Base-by-base conservation (phyloP, 1,284 basidiomycete species). In the Apiotrichum montevideense region DNA sequence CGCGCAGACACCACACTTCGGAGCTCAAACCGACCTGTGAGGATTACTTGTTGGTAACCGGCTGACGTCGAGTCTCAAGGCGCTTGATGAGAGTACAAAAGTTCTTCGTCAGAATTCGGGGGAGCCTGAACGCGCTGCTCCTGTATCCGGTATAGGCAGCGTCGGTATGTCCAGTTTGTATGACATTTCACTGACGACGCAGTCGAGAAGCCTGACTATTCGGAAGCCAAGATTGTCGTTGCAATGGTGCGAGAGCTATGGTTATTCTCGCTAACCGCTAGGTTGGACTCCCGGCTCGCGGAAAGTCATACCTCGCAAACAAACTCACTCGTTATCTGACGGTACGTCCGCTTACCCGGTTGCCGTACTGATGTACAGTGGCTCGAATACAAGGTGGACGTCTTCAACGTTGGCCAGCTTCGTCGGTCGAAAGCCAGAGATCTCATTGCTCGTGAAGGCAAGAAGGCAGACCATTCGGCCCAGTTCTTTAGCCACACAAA, bases 351-450 rank as follows among this genome's bases (percentile, higher is more conserved):
- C 14, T 4, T 32, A 32, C 11, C 21, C 35, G 35, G 7, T 35
- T 40, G 4, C 29, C 29, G 7, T 40, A 15, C 52, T 56, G 37
- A 21, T 52, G 4, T 10, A 3, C 66, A 96, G 91, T 99, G 96
- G 96, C 83, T 98, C 47, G 96, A 99, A 76, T 99, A 98, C 76
- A 85, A 95, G 63, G 96, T 98, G 58, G 90, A 96, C 80, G 92
- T 98, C 1, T 98, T 98, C 81, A 98, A 98, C 71, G 96, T 98
- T 35, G 96, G 96, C 4, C 95, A 98, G 74, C 80, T 98, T 21
- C 84, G 95, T 49, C 85, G 95, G 34, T 89, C 88, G 1, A 85
- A 92, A 62, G 94, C 94, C 4, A 84, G 82, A n/a, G 46, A 48
- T 43, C 53, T 48, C 55, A 63, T 37, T 33, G 54, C 53, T 57